Percentiles rank a stretch among this genome's conserved stretches.
These are phyloP conservation scores for Ceratobasidium sp. DNA, from an alignment of 1,284 basidiomycete species.

Conservation along the genomic window DNA sequence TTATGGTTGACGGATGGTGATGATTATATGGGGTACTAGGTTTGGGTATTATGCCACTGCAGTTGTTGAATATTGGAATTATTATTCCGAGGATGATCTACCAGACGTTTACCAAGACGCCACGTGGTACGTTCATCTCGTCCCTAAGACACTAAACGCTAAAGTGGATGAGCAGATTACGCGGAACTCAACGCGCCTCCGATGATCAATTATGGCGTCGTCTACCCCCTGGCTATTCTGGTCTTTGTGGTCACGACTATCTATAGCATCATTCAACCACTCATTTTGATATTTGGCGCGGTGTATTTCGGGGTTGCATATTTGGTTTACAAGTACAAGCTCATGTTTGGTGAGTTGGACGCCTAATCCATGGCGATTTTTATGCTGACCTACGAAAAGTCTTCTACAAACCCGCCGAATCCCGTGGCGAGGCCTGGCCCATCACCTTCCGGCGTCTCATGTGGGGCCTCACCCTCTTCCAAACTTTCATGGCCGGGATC, in stretches of 20 bases:
- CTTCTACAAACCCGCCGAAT: slow-evolving; percentile 94
- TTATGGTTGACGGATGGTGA: background rate
- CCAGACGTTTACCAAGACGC: slow-evolving; percentile 82
- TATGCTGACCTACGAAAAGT: slow-evolving; percentile 60
- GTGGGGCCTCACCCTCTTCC: slow-evolving; percentile 88
- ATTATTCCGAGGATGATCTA: slow-evolving; percentile 79
- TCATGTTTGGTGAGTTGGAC: slow-evolving; percentile 82
- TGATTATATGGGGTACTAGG: slow-evolving; percentile 58
- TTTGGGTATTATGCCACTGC: slow-evolving; percentile 93
- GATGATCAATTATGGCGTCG: slow-evolving; percentile 92
- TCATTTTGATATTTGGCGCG: slow-evolving; percentile 94
- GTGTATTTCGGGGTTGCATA: slow-evolving; percentile 95
- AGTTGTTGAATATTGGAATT: slow-evolving; percentile 89
- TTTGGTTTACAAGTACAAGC: slow-evolving; percentile 97
- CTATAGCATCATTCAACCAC: slow-evolving; percentile 94
- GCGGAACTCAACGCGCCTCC: slow-evolving; percentile 98
- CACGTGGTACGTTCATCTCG: slow-evolving; percentile 69
- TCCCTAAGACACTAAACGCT: background rate
- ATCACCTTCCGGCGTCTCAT: slow-evolving; percentile 88
- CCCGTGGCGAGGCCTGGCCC: slow-evolving; percentile 93
- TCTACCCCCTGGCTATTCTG: slow-evolving; percentile 94
- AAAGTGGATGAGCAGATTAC: slow-evolving; percentile 67
- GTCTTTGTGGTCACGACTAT: slow-evolving; percentile 95
- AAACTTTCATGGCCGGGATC: slow-evolving; percentile 93
- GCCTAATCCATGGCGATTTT: background rate